phyloP scores from a whole-genome alignment of 331 rosid genomes.

The Ulmus americana region DNA sequence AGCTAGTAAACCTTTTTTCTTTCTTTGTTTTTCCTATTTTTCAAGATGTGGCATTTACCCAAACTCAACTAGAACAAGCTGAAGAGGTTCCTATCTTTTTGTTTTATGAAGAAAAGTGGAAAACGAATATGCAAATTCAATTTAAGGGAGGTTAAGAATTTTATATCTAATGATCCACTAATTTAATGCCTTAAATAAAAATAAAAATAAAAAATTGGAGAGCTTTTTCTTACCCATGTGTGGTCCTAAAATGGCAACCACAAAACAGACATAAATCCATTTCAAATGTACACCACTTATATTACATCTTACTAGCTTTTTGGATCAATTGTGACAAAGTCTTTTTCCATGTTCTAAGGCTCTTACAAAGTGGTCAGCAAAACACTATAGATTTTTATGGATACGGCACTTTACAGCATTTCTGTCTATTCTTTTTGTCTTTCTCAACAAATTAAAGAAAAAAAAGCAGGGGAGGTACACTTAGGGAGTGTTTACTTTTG shows the following conservation, averaged over 20 bases:
- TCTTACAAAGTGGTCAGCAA: slow-evolving; percentile 24
- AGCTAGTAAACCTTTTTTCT: too few relatives aligned
- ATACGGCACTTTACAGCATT: slow-evolving; percentile 31
- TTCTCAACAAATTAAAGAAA: slow-evolving; percentile 10
- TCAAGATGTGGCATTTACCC: too few relatives aligned
- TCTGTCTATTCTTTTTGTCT: slow-evolving; percentile 21
- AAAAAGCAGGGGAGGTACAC: too few relatives aligned
- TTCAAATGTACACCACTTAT: slow-evolving; percentile 33
- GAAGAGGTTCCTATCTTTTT: too few relatives aligned
- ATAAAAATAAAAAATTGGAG: not conserved
- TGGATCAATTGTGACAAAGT: slow-evolving; percentile 23
- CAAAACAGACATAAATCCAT: slow-evolving; percentile 34
- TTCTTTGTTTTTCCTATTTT: too few relatives aligned
- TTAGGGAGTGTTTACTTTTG: too few relatives aligned
- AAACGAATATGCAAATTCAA: not conserved
- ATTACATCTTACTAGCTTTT: slow-evolving; percentile 2
- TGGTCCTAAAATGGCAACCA: slow-evolving; percentile 50
- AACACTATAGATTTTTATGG: slow-evolving; percentile 24
- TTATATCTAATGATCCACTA: not conserved
- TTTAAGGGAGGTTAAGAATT: not conserved
- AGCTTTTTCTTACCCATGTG: slow-evolving; percentile 27
- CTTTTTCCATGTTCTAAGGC: slow-evolving; percentile 33
- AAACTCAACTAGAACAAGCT: too few relatives aligned
- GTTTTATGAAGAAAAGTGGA: not conserved
- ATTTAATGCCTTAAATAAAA: not conserved